Conservation (phyloP, 805 yeast genomes). For the Candida peoriensis region DNA sequence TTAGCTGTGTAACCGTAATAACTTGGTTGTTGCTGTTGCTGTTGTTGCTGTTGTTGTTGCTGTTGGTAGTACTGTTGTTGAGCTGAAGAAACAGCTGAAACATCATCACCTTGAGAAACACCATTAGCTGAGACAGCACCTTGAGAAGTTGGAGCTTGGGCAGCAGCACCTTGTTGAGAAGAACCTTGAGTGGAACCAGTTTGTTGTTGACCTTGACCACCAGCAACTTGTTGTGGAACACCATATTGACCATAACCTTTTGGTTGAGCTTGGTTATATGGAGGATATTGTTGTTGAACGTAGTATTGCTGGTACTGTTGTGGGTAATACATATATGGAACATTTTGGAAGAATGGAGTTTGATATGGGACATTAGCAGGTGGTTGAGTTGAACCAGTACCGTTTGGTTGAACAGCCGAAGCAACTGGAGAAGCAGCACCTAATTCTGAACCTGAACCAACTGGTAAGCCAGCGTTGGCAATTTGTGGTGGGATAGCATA, state of each 20-base stretch:
- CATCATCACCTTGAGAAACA: constrained; percentile 14
- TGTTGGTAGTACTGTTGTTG: constrained; percentile 25
- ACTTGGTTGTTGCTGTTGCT: constrained; percentile 15
- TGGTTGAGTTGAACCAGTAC: constrained; percentile 16
- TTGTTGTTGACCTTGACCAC: constrained; percentile 8
- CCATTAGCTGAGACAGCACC: constrained; percentile 6
- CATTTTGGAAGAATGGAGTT: constrained; percentile 16
- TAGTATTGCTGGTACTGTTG: constrained; percentile 13
- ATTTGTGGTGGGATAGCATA: constrained; percentile 24
- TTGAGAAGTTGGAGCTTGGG: constrained; percentile 8
- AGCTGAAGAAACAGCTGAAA: constrained; percentile 14
- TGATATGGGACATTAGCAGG: constrained; percentile 23
- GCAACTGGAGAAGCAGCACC: constrained; percentile 24
- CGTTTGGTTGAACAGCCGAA: constrained; percentile 23
- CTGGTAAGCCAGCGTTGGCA: constrained; percentile 10
- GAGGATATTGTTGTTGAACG: constrained; percentile 10
- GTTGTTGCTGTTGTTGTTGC: constrained; percentile 20
- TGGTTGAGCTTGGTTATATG: constrained; percentile 18
- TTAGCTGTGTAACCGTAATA: constrained; percentile 14
- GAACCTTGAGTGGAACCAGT: constrained; percentile 7
- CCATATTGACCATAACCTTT: constrained; percentile 16
- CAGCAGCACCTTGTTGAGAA: constrained; percentile 11
- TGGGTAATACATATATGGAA: constrained; percentile 25
- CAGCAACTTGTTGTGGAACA: constrained; percentile 12
- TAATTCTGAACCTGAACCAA: constrained; percentile 16